These are phyloP conservation scores for Penicillium nordicum DNA, from an alignment of 2,329 filamentous ascomycete genomes.

Conservation along the genomic window DNA sequence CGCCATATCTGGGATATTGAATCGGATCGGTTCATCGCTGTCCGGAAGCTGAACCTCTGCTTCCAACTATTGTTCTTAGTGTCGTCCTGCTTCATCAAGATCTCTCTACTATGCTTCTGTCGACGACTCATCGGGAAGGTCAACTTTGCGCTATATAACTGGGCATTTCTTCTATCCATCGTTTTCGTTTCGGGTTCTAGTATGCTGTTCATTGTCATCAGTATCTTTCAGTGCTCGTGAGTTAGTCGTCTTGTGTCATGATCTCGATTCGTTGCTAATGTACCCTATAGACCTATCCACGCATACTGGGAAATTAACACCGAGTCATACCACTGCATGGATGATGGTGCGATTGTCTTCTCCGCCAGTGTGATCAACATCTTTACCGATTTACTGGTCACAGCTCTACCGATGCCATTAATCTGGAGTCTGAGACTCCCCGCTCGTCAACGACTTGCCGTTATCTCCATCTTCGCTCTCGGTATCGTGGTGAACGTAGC, in stretches of 20 bases:
- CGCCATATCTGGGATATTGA: conserved; percentile 45
- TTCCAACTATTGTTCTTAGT: conserved; percentile 39
- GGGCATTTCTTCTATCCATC: conserved; percentile 26
- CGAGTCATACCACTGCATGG: conserved; percentile 29
- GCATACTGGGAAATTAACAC: conserved; percentile 32
- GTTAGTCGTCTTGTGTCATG: conserved; percentile 12
- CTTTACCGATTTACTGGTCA: conserved; percentile 36
- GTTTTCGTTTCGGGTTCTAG: conserved; percentile 31
- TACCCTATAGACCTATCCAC: conserved; percentile 27
- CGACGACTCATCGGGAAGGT: conserved; percentile 33
- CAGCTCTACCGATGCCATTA: conserved; percentile 39
- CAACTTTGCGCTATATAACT: conserved; percentile 26
- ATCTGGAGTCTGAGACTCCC: conserved; percentile 41
- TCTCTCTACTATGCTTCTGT: conserved; percentile 40
- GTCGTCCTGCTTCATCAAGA: conserved; percentile 36
- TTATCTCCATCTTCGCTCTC: conserved; percentile 39
- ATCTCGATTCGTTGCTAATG: conserved; percentile 3
- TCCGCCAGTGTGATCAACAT: conserved; percentile 39
- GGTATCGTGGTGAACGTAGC: conserved; percentile 38
- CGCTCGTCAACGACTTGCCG: conserved; percentile 34
- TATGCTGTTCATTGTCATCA: conserved; percentile 32
- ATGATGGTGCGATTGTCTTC: conserved; percentile 31
- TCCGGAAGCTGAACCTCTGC: conserved; percentile 36
- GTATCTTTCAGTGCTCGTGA: conserved; percentile 43
- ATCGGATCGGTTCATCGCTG: conserved; percentile 23